Evolutionary conservation across 2,329 filamentous ascomycete species (phyloP).

Genomic region (Sordariomycetes sp.): DNA sequence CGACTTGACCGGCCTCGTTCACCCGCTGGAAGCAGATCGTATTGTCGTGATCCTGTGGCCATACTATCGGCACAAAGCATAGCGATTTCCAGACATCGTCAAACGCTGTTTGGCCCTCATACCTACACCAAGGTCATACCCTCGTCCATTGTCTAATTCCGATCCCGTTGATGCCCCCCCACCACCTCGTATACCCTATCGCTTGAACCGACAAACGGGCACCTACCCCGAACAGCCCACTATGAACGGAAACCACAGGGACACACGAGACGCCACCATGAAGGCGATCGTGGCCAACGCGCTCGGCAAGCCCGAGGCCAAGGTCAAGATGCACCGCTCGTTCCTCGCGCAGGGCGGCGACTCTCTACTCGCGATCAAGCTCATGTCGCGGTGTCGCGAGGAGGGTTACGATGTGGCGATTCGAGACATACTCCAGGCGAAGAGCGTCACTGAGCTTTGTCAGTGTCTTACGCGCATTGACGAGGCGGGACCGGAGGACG

Average conservation of each 20-base stretch:
- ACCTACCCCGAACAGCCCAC: background rate
- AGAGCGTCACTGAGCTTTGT: background rate
- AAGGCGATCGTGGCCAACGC: background rate
- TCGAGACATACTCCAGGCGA: background rate
- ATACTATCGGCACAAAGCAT: no score
- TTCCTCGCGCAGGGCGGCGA: background rate
- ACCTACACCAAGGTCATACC: no score
- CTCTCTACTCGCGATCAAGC: background rate
- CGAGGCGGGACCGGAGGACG: background rate
- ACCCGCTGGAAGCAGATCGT: no score
- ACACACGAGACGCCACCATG: background rate
- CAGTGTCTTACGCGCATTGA: background rate
- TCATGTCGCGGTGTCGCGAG: background rate
- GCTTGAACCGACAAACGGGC: no score
- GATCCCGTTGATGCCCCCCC: no score
- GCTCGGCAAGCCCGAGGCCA: background rate
- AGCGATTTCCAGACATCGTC: no score
- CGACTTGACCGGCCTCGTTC: no score
- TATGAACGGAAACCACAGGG: background rate
- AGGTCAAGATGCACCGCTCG: background rate
- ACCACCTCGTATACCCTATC: no score
- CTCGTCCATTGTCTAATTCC: no score
- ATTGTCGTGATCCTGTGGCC: no score
- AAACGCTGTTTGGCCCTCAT: no score
- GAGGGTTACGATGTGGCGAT: background rate